A percentile compares a stretch with the other conserved stretches of the same genome.
Conservation (phyloP, 352 stramenopile genomes). For the Pythium rishiriense region DNA sequence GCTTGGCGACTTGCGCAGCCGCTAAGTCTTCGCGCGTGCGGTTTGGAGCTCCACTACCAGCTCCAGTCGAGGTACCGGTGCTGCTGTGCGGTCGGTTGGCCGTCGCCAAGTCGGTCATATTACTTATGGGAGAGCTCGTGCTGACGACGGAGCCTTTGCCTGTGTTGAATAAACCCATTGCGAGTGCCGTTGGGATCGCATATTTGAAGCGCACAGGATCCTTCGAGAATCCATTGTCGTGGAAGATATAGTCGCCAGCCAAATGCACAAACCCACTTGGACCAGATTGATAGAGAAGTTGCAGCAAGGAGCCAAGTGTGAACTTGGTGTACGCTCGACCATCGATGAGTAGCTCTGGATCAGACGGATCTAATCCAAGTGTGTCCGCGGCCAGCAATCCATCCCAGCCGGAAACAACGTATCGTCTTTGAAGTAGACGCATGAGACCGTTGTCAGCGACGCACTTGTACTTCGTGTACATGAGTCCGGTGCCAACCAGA, state of each 20-base stretch:
- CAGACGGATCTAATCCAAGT: conserved; percentile 49
- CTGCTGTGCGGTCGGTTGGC: too few species aligned
- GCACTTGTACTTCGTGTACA: conserved; percentile 39
- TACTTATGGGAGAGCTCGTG: too few species aligned
- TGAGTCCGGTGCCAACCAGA: conserved; percentile 30
- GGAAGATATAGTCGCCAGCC: conserved; percentile 54
- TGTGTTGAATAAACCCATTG: conserved; percentile 40
- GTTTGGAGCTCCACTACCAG: too few species aligned
- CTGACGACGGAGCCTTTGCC: too few species aligned
- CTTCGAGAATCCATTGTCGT: conserved; percentile 37
- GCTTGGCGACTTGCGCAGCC: conserved; percentile 24
- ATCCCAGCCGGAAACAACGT: conserved; percentile 55
- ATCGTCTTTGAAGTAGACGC: conserved; percentile 46
- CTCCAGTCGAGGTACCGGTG: too few species aligned
- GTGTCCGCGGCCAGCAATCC: conserved; percentile 30
- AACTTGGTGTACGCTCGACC: conserved; percentile 33
- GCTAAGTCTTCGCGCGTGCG: too few species aligned
- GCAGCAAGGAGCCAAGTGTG: conserved; percentile 39
- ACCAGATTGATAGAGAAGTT: conserved; percentile 51
- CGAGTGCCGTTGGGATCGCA: conserved; percentile 28
- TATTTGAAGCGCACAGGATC: conserved; percentile 38
- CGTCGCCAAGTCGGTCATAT: too few species aligned
- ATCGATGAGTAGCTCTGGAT: conserved; percentile 27
- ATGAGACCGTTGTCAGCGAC: conserved; percentile 48
- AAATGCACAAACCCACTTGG: conserved; percentile 44